A percentile compares a stretch with the other conserved stretches of the same genome.
phyloP scores from a whole-genome alignment of 176 grass and related monocot genomes.

The Phyllostachys edulis region DNA sequence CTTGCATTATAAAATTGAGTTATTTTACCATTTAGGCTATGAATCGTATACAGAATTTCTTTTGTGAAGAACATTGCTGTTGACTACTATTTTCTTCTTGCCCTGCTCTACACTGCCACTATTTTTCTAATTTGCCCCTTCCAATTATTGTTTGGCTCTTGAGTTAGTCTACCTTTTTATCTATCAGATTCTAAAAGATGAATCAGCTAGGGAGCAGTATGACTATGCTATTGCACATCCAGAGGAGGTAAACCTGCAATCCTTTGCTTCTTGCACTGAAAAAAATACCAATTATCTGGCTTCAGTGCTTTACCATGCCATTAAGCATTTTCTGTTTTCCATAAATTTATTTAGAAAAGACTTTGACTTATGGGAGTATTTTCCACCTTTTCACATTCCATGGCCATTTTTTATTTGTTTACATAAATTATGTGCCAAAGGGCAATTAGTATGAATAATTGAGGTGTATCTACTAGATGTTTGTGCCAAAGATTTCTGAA shows the following conservation, averaged over 20 bases:
- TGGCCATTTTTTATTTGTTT: neutral
- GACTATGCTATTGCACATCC: constrained; percentile 99
- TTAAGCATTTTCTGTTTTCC: neutral
- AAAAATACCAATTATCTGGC: neutral
- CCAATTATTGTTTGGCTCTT: constrained; percentile 22
- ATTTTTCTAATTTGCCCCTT: neutral
- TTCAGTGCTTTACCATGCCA: neutral
- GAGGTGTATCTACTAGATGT: neutral
- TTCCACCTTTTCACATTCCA: neutral
- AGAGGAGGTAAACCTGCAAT: constrained; percentile 68
- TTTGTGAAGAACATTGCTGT: neutral
- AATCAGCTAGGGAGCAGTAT: constrained; percentile 84
- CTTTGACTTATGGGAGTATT: neutral
- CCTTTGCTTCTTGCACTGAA: neutral
- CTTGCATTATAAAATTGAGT: neutral
- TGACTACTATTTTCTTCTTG: constrained; percentile 5
- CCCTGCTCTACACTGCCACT: neutral
- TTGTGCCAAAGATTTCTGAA: neutral
- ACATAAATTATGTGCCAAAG: neutral
- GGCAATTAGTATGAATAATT: neutral
- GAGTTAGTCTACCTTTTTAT: constrained; percentile 22
- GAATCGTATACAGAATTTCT: neutral
- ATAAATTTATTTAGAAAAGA: constrained; percentile 9
- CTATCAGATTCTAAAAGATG: constrained; percentile 85
- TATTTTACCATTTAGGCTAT: neutral